Conservation (phyloP, 768 basidiomycete genomes). For the Leucosporidium creatinivorum region DNA sequence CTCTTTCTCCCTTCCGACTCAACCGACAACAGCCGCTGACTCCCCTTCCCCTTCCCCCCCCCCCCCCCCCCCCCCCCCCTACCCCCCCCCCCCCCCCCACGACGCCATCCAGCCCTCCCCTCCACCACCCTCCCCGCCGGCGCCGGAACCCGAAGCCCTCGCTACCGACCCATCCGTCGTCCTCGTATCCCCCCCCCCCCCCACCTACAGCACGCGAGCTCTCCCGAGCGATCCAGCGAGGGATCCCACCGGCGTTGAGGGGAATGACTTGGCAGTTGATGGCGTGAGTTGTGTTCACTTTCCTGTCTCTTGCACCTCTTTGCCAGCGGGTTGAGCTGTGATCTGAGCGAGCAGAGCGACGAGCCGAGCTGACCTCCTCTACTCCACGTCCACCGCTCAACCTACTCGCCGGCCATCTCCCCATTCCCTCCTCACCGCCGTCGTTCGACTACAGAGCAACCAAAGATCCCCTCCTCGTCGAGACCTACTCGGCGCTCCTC, state of each 20-base stretch:
- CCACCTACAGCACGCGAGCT: conserved; percentile 54
- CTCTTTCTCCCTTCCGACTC: background rate
- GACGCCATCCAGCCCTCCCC: too few species aligned
- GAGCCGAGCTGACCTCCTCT: background rate
- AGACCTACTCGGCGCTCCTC: conserved; percentile 67
- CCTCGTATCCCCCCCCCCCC: too few species aligned
- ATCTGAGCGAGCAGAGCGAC: too few species aligned
- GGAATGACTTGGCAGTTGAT: conserved; percentile 98
- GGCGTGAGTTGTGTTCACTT: conserved; percentile 43
- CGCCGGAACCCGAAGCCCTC: too few species aligned
- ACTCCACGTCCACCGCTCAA: background rate
- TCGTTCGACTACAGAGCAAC: conserved; percentile 70
- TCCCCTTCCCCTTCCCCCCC: background rate
- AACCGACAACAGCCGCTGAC: too few species aligned
- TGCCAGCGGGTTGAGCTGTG: too few species aligned
- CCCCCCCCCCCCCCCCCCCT: too few species aligned
- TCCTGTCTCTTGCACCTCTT: conserved; percentile 4
- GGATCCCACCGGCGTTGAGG: conserved; percentile 77
- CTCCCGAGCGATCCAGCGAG: conserved; percentile 80
- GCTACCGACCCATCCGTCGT: too few species aligned
- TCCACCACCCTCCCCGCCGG: too few species aligned
- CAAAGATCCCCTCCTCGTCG: conserved; percentile 80
- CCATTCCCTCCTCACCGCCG: too few species aligned
- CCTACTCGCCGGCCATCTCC: too few species aligned
- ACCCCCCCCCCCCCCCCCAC: too few species aligned